Base-by-base conservation (phyloP, 2,329 filamentous ascomycete species). In the Colletotrichum cuscutae region DNA sequence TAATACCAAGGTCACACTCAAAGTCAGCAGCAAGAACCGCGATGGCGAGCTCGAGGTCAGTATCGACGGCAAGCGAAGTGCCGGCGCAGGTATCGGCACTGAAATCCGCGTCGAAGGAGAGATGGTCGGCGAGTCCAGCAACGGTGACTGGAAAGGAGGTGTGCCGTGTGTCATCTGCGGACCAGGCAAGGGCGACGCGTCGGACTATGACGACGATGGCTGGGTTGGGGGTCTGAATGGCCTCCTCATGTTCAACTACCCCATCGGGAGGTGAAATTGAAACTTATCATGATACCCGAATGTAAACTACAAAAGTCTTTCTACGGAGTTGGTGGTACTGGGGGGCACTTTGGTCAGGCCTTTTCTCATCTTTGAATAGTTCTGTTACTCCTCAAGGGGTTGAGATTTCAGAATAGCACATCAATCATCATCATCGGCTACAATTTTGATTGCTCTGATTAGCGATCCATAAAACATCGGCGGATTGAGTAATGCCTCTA, bases 171-270 rank as follows among this genome's bases (percentile, higher is more conserved):
- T 98, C 37, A 97, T 98, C 79, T 87, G 95, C 58, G 89, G 83
- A 13, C 81, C 83, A 75, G 84, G 77, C 77, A 86, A 77, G 85
- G 88, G 77, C 76, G 81, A 81, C 49, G 77, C 78, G 5, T 83
- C 85, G 2, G 89, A 92, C 3, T 75, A 70, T 75, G 89, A 92
- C 58, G 95, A 98, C 78, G 96, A 98, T 81, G 95, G 96, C 22
- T 99, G 97, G 97, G 96, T 99, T 2, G 96, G 96, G 1, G 96
- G 97, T 0, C 83, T 99, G 79, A 99, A 98, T 80, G 94, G 95
- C 11, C 81, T 98, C 78, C 84, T 99, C 77, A 99, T 99, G 85
- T 99, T 98, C 81, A 99, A 99, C 81, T 94, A 98, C 84, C 95
- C 96, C 0, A 98, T 98, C 86, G 97, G 97, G 1, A 65, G 74